phyloP scores from a whole-genome alignment of 306 rosid species.

The Lotus japonicus region DNA sequence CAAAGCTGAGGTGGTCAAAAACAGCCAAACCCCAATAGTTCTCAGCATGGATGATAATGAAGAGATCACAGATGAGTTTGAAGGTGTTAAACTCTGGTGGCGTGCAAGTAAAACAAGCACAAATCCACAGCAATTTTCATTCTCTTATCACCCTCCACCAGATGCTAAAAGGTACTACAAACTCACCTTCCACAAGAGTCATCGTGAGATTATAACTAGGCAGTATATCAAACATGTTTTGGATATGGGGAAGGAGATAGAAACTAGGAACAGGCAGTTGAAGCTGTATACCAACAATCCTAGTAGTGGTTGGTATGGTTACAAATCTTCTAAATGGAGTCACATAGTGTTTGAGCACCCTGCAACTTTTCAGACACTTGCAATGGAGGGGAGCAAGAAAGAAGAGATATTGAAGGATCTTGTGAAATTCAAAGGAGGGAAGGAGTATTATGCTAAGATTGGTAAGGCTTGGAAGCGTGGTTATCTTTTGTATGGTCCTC shows the following conservation, averaged over 20 bases:
- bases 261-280: conserved; percentile 22
- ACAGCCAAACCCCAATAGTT: conserved; percentile 27
- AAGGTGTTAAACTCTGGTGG: conserved; percentile 52
- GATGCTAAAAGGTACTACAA: conserved; percentile 27
- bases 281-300: conserved; percentile 47
- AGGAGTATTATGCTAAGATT: conserved; percentile 45
- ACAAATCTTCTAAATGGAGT: conserved; percentile 35
- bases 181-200: conserved; percentile 34
- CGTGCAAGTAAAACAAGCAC: background rate
- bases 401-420: conserved; percentile 43
- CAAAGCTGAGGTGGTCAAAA: conserved; percentile 40
- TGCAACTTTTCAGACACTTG: conserved; percentile 36
- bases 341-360: conserved; percentile 59
- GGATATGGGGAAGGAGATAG: conserved; percentile 21
- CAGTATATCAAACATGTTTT: conserved; percentile 37
- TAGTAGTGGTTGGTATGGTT: conserved; percentile 11
- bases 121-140: background rate
- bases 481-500: conserved; percentile 57
- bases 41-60: conserved; percentile 51
- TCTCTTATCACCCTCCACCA: conserved; percentile 12
- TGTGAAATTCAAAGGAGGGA: conserved; percentile 33
- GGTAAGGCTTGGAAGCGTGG: conserved; percentile 75
- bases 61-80: conserved; percentile 35
- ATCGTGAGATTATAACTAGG: conserved; percentile 17
- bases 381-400: conserved; percentile 45